A percentile compares a stretch with the other conserved stretches of the same genome.
Evolutionary conservation across 768 basidiomycete genomes (phyloP).

Genomic region (Suillus decipiens): DNA sequence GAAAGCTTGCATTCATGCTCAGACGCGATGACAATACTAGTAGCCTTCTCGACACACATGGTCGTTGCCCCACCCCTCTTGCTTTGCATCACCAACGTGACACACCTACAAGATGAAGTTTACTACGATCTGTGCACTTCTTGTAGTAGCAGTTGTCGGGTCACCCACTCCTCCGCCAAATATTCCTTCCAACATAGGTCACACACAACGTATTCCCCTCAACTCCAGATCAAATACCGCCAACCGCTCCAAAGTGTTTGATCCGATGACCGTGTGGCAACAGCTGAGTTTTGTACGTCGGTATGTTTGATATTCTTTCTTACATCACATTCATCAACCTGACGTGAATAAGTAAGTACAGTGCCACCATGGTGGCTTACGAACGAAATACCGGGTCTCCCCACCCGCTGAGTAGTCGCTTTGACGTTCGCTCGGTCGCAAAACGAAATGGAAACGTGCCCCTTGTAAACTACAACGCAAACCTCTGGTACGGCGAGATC

Average conservation of each 20-base stretch:
- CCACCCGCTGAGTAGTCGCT: slow-evolving; percentile 30
- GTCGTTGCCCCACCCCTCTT: neutral
- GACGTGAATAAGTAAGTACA: slow-evolving; percentile 38
- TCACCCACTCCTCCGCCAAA: neutral
- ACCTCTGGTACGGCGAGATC: slow-evolving; percentile 18
- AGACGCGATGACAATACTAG: neutral
- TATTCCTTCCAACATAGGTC: neutral
- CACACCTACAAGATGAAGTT: neutral
- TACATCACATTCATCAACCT: neutral
- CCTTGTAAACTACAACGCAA: slow-evolving; percentile 32
- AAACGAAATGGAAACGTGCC: slow-evolving; percentile 23
- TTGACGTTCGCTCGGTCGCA: neutral
- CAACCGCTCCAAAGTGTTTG: neutral
- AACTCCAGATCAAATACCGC: neutral
- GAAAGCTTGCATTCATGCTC: slow-evolving; percentile 1
- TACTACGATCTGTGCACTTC: neutral
- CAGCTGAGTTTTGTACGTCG: neutral
- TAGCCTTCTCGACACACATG: neutral
- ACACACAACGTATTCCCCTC: neutral
- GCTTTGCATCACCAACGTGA: neutral
- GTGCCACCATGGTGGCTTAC: slow-evolving; percentile 41
- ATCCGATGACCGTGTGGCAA: neutral
- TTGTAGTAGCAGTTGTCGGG: no score
- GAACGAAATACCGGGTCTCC: slow-evolving; percentile 42
- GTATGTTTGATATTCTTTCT: neutral